Conservation (phyloP, 345 rosid genomes). For the Lumnitzera littorea region DNA sequence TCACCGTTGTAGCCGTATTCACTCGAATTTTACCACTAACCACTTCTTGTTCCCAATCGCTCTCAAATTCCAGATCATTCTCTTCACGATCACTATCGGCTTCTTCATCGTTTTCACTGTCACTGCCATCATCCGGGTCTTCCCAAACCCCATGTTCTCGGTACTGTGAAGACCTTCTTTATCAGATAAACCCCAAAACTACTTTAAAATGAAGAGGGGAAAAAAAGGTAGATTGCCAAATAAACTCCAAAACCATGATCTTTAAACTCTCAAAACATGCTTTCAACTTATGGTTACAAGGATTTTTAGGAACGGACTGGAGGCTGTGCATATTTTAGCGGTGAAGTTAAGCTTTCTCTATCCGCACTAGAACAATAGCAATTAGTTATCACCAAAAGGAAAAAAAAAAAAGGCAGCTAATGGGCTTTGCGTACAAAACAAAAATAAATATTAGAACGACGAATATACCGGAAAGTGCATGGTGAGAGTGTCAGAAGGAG, state of each 20-base stretch:
- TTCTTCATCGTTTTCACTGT: slow-evolving; percentile 17
- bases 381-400: neutral
- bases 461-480: slow-evolving; percentile 67
- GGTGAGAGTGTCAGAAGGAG: slow-evolving; percentile 83
- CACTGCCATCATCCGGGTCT: slow-evolving; percentile 24
- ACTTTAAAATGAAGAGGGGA: too few species aligned
- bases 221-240: too few species aligned
- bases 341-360: too few species aligned
- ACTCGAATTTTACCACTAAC: slow-evolving; percentile 3
- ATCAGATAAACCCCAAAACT: too few species aligned
- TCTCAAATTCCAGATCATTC: slow-evolving; percentile 32
- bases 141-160: slow-evolving; percentile 19
- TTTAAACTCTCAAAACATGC: too few species aligned
- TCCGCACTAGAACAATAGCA: neutral
- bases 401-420: neutral
- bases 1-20: slow-evolving; percentile 9
- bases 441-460: neutral
- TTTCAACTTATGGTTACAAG: too few species aligned
- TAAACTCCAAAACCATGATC: too few species aligned
- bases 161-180: slow-evolving; percentile 2
- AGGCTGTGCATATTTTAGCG: too few species aligned
- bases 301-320: too few species aligned
- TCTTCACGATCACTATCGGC: slow-evolving; percentile 16
- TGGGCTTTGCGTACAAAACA: neutral
- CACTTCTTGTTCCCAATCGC: slow-evolving; percentile 32